Base-by-base conservation (phyloP, 2,329 filamentous ascomycete genomes). In the Colletotrichum liaoningense region DNA sequence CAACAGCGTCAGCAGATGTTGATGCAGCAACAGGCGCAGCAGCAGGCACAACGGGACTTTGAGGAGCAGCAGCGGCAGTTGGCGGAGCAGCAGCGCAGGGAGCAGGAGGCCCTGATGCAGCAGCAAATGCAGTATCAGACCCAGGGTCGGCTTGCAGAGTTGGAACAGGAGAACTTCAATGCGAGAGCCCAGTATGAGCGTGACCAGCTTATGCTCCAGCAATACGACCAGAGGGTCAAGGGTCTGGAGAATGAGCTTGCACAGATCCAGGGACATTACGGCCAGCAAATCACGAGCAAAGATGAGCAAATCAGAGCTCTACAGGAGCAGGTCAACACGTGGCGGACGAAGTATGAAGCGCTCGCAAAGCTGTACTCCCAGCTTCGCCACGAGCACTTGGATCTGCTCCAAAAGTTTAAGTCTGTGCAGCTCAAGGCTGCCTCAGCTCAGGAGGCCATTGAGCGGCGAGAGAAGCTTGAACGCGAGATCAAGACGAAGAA, bases 401-500 rank as follows among this genome's bases (percentile, higher is more conserved):
- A 98, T 79, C 89, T 99, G 16, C 87, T 99, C 57, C 94, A 98
- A 80, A 98, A 97, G 81, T 98, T 98, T 85, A 99, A 99, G 88
- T 89, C 92, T 7, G 94, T 98, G 49, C 97, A 98, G 82, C 89
- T 98, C 75, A 99, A 98, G 88, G 97, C 97, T 1, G 95, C 96
- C 19, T 98, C 95, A 5, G 97, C 97, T 0, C 96, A 98, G 81
- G 97, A 99, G 85, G 97, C 97, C 1, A 98, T 98, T 75, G 97
- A 98, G 70, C 92, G 91, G 78, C 93, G 96, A 9, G 97, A 99
- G 86, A 98, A 97, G 86, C 89, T 99, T 65, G 95, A 98, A 85
- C 93, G 96, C 42, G 97, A 99, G 85, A 93, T 99, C 82, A 99
- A 99, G 90, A 98, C 96, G 35, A 99, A 99, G 90, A 99, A 99